Evolutionary conservation across 164 flowering plant genomes (phyloP).

Genomic region (Chloranthus sessilifolius): DNA sequence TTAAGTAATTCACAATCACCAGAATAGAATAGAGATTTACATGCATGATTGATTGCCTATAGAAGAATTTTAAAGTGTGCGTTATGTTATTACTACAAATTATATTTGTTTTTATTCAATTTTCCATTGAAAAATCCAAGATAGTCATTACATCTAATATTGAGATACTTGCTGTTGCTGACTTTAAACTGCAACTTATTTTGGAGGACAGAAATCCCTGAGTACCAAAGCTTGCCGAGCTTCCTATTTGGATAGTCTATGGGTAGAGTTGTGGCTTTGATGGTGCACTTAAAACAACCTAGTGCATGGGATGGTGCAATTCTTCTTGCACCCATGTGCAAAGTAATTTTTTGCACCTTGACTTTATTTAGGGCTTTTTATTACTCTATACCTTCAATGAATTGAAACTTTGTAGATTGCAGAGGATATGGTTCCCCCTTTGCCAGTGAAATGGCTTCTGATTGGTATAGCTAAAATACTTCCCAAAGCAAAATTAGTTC

Average conservation of each 20-base stretch:
- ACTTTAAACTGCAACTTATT: too few species aligned
- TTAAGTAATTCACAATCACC: too few species aligned
- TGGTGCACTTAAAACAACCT: constrained; percentile 87
- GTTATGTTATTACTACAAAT: too few species aligned
- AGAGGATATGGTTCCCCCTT: constrained; percentile 86
- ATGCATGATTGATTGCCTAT: too few species aligned
- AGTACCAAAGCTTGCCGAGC: constrained; percentile 50
- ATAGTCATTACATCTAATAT: too few species aligned
- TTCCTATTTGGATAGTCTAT: constrained; percentile 87
- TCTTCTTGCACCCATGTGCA: constrained; percentile 99
- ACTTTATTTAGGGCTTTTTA: neutral
- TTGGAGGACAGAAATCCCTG: constrained; percentile 53
- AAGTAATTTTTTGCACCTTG: constrained; percentile 39
- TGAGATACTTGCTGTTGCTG: too few species aligned
- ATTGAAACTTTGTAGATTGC: constrained; percentile 57
- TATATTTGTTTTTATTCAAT: too few species aligned
- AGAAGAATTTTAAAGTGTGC: too few species aligned
- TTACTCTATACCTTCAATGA: constrained; percentile 2
- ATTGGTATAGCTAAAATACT: constrained; percentile 64
- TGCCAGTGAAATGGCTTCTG: constrained; percentile 47
- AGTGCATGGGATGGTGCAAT: constrained; percentile 83
- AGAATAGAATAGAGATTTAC: too few species aligned
- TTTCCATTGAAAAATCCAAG: too few species aligned
- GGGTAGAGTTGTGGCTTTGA: constrained; percentile 98
- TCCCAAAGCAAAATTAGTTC: constrained; percentile 81